Conservation (phyloP, 345 rosid genomes). For the Syzygium grande region DNA sequence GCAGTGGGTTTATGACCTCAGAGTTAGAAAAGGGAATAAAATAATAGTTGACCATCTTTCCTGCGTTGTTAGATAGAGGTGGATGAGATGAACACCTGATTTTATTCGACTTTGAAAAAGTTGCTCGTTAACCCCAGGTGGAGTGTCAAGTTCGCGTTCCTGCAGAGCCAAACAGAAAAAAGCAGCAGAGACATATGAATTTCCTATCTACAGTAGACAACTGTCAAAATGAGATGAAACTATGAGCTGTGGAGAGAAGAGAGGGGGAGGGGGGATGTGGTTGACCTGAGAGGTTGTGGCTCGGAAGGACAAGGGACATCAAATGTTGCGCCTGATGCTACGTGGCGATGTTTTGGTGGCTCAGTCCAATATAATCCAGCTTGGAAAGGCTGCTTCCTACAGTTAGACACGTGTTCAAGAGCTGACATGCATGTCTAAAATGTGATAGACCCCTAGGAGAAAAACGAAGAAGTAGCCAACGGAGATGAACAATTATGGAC, state of each 20-base stretch:
- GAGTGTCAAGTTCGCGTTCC: background rate
- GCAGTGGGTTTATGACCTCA: background rate
- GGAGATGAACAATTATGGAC: background rate
- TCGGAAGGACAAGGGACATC: background rate
- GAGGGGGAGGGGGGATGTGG: background rate
- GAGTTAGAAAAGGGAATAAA: background rate
- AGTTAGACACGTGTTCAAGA: background rate
- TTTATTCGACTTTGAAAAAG: background rate
- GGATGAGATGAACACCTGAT: slow-evolving; percentile 10
- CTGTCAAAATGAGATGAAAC: background rate
- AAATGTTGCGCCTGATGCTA: background rate
- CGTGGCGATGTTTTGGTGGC: background rate
- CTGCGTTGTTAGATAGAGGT: slow-evolving; percentile 6
- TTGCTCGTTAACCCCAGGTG: background rate
- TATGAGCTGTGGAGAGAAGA: background rate
- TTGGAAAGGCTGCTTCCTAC: background rate
- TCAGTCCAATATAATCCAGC: background rate
- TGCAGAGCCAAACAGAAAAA: background rate
- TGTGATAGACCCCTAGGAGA: background rate
- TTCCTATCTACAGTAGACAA: background rate
- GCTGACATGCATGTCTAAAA: background rate
- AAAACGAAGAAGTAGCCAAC: background rate
- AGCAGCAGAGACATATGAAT: background rate
- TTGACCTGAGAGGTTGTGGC: slow-evolving; percentile 1
- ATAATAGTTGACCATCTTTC: slow-evolving; percentile 1